Evolutionary conservation across 1,284 basidiomycete species (phyloP).

Genomic region (Cryptococcus sp.): DNA sequence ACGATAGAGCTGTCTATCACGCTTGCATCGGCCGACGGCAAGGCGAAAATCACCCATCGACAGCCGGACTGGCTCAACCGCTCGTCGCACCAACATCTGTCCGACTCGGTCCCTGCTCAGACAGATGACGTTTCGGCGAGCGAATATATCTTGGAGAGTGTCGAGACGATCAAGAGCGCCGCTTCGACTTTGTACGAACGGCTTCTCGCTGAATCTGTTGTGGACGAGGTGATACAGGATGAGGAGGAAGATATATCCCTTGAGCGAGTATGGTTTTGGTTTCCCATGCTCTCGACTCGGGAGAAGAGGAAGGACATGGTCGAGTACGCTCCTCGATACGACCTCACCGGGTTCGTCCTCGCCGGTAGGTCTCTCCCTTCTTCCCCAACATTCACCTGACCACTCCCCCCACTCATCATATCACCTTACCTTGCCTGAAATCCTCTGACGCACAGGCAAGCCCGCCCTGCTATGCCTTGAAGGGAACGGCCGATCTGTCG

Average conservation of each 20-base stretch:
- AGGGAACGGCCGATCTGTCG: constrained; percentile 38
- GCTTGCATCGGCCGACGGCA: background rate
- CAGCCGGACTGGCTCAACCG: constrained; percentile 25
- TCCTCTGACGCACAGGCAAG: constrained; percentile 38
- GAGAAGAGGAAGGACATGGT: constrained; percentile 48
- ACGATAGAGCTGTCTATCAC: background rate
- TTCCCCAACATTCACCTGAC: background rate
- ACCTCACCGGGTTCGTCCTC: constrained; percentile 47
- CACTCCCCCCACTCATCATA: background rate
- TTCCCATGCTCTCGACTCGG: constrained; percentile 43
- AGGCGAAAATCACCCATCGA: constrained; percentile 10
- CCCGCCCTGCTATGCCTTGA: constrained; percentile 49
- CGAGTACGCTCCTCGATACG: constrained; percentile 38
- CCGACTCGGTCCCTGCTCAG: background rate
- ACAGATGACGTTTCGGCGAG: constrained; percentile 6
- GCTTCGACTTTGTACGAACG: background rate
- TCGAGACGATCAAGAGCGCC: constrained; percentile 18
- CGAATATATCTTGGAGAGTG: constrained; percentile 26
- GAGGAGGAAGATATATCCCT: constrained; percentile 11
- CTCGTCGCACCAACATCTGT: constrained; percentile 13
- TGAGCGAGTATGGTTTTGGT: constrained; percentile 46
- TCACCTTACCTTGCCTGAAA: too few species aligned
- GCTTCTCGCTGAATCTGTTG: background rate
- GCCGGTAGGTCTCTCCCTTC: constrained; percentile 29
- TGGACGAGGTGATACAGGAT: background rate